Evolutionary conservation across 352 stramenopile species (phyloP).

Genomic region (Blastocystis sp.): DNA sequence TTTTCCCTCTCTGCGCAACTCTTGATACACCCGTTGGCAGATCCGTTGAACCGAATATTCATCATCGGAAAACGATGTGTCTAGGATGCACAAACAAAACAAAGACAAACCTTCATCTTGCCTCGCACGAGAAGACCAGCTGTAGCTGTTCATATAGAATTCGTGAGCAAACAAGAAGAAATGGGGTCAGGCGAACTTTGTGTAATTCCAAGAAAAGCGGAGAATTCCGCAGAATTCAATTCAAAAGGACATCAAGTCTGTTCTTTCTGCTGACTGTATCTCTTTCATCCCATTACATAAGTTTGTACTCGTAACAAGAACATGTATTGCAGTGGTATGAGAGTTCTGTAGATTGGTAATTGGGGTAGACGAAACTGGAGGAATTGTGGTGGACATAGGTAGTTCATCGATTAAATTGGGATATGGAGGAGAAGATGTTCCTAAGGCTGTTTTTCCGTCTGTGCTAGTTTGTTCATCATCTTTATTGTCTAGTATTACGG

Average conservation of each 20-base stretch:
- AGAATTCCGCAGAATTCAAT: not conserved
- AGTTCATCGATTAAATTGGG: conserved; percentile 65
- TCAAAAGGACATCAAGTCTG: not conserved
- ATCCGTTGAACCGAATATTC: not conserved
- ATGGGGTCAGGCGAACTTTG: not conserved
- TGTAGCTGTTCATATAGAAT: not conserved
- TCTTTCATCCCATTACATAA: not conserved
- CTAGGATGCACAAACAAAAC: not conserved
- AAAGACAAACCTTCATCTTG: not conserved
- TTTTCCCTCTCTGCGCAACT: not conserved
- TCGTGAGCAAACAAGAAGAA: not conserved
- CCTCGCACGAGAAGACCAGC: not conserved
- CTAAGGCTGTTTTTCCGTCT: conserved; percentile 66
- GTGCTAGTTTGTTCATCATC: conserved; percentile 54
- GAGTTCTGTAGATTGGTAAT: not conserved
- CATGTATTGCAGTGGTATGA: conserved; percentile 52
- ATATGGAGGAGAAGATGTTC: conserved; percentile 67
- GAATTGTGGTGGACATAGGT: conserved; percentile 66
- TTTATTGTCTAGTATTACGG: conserved; percentile 1
- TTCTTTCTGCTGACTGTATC: not conserved
- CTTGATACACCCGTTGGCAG: not conserved
- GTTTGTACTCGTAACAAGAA: not conserved
- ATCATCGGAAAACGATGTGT: not conserved
- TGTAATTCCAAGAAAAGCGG: not conserved
- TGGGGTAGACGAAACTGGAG: conserved; percentile 65